Evolutionary conservation across 306 rosid species (phyloP).

Genomic region (Leucaena leucocephala): DNA sequence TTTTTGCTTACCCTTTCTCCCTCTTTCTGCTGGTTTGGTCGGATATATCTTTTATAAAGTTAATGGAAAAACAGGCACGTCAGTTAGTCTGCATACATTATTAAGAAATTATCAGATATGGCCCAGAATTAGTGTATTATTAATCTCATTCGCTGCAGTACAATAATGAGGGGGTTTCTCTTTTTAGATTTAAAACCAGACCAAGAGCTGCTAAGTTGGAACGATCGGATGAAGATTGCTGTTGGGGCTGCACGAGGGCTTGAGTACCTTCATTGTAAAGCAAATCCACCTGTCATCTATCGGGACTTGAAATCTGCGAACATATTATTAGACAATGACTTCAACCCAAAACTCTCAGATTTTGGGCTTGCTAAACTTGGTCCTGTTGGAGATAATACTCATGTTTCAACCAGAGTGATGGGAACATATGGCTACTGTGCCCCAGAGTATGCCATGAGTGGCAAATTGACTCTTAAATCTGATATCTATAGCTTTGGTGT

Average conservation of each 20-base stretch:
- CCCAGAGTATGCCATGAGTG: slow-evolving; percentile 98
- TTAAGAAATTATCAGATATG: slow-evolving; percentile 21
- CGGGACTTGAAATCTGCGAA: slow-evolving; percentile 95
- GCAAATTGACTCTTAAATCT: slow-evolving; percentile 91
- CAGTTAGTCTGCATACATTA: slow-evolving; percentile 30
- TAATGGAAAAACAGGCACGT: slow-evolving; percentile 10
- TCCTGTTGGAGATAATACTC: slow-evolving; percentile 97
- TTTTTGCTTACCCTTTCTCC: neutral
- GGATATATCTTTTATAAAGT: slow-evolving; percentile 1
- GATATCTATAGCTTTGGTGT: slow-evolving; percentile 98
- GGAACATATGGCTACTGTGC: slow-evolving; percentile 98
- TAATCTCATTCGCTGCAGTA: slow-evolving; percentile 19
- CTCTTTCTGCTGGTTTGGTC: neutral
- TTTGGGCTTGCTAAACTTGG: slow-evolving; percentile 97
- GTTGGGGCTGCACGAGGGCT: slow-evolving; percentile 88
- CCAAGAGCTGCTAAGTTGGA: slow-evolving; percentile 74
- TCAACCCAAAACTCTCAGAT: slow-evolving; percentile 88
- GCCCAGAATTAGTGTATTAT: slow-evolving; percentile 23
- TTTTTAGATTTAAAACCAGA: slow-evolving; percentile 57
- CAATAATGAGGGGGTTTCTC: slow-evolving; percentile 20
- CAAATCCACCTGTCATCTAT: slow-evolving; percentile 92
- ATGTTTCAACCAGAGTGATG: slow-evolving; percentile 98
- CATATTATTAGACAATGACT: slow-evolving; percentile 78
- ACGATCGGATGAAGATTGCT: slow-evolving; percentile 83
- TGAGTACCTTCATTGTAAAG: slow-evolving; percentile 92